Evolutionary conservation across 164 flowering plant species (phyloP), one percentile per base, ranked within the genome.

Genomic region (Stephania japonica): DNA sequence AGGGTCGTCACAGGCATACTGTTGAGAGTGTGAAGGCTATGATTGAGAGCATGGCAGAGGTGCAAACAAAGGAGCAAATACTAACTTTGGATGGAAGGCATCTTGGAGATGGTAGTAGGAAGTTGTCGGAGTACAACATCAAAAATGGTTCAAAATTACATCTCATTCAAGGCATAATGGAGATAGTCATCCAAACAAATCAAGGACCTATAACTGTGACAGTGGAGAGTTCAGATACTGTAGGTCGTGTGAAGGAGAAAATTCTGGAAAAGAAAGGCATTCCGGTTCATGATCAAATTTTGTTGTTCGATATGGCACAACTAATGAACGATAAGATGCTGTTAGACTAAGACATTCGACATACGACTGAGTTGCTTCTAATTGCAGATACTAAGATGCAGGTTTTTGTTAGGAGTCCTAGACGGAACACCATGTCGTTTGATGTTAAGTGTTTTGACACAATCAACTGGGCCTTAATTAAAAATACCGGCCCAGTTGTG

Each of bases 241-340:
- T 83, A 14, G 9, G 16, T 49, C 26, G 72, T 72, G 77, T 83
- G 50, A 80, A 79, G 70, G 69, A 41, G 4, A 81, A 68, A 47
- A 44, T 79, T 64, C 68, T 44, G 42, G 42, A 73, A 64, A 70
- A 21, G 59, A 26, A 21, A 42, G 77, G 75, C 61, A 25, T 67
- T 4, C 71, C 44, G 65, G 6, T 6, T 1, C 19, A 68, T 13
- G 23, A 65, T 2, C 65, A 62, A 26, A 12, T 24, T 18, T 7
- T 62, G 11, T 7, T 62, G 21, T 62, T 62, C 65, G 0, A 6
- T 1, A 26, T 6, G 65, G 8, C 5, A 26, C 65, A n/a, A 21
- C 65, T 62, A 21, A 26, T 21, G 26, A 14, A 62, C 21, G 65
- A 24, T 24, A 62, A n/a, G 27, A n/a, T 26, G 3, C 11, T 62